Percentiles rank a stretch among this genome's conserved stretches.
These are phyloP conservation scores for Marsdenia floribunda DNA, from an alignment of 257 asterid genomes.

Conservation along the genomic window DNA sequence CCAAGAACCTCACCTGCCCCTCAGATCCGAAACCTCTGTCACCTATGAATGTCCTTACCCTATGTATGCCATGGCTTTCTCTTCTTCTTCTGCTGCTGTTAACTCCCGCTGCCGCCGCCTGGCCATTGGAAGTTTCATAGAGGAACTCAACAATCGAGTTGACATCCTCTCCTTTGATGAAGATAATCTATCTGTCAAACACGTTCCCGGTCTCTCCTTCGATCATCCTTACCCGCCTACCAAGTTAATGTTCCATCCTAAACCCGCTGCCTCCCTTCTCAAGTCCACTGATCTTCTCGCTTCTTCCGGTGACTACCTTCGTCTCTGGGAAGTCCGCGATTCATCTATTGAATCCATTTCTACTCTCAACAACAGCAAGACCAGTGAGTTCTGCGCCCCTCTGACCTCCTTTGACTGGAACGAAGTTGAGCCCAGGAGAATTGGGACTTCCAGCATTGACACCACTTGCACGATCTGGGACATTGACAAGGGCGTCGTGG, in stretches of 20 bases:
- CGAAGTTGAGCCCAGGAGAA: conserved; percentile 67
- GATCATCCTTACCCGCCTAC: conserved; percentile 92
- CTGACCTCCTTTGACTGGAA: conserved; percentile 93
- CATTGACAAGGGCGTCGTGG: conserved; percentile 66
- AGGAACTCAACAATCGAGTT: conserved; percentile 66
- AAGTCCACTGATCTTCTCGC: conserved; percentile 55
- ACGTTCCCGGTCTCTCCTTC: conserved; percentile 57
- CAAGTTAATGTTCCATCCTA: conserved; percentile 72
- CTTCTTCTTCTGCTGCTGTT: conserved; percentile 25
- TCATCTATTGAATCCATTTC: conserved; percentile 39
- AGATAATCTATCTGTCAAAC: conserved; percentile 43
- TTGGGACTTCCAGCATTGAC: conserved; percentile 83
- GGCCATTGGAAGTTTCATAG: conserved; percentile 76
- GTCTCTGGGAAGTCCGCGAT: conserved; percentile 66
- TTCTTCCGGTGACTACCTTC: conserved; percentile 90
- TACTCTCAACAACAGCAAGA: conserved; percentile 57
- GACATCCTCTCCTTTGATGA: conserved; percentile 69
- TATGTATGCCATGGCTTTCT: conserved; percentile 75
- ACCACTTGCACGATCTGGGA: conserved; percentile 96
- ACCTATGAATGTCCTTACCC: conserved; percentile 52
- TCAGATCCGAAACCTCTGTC: conserved; percentile 42
- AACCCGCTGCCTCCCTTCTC: conserved; percentile 27
- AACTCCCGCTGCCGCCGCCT: conserved; percentile 40
- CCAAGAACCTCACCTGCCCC: conserved; percentile 35
- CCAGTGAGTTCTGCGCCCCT: conserved; percentile 79